phyloP scores from a whole-genome alignment of 371 early-diverging fungal genomes.

The Rhizopus arrhizus region DNA sequence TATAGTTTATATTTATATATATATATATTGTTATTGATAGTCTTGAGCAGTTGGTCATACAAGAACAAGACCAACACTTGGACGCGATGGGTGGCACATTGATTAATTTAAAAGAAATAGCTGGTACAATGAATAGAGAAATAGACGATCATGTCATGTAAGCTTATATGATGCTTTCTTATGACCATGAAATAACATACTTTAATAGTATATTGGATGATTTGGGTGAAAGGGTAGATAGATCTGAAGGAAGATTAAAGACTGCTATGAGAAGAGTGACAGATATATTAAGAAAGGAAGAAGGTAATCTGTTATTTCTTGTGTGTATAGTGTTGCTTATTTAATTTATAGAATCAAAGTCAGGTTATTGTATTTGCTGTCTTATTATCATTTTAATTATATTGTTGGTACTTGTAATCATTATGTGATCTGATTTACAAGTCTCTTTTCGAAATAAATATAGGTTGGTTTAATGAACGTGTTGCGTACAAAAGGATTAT shows the following conservation, averaged over 20 bases:
- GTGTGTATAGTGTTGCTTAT: neutral
- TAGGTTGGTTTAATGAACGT: no score
- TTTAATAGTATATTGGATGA: constrained; percentile 56
- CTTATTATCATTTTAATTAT: constrained; percentile 61
- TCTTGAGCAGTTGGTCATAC: constrained; percentile 48
- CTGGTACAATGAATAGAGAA: constrained; percentile 63
- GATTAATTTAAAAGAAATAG: constrained; percentile 64
- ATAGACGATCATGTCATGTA: constrained; percentile 64
- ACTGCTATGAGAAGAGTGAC: constrained; percentile 60
- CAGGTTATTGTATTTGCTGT: constrained; percentile 64
- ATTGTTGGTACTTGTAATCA: constrained; percentile 56
- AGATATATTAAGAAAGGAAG: constrained; percentile 59
- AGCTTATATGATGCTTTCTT: constrained; percentile 3
- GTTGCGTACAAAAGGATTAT: no score
- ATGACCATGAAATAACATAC: neutral
- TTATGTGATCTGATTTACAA: constrained; percentile 25
- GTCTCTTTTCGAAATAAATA: no score
- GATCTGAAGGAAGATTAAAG: constrained; percentile 52
- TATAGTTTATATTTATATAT: constrained; percentile 14
- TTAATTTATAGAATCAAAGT: constrained; percentile 49
- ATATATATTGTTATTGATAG: neutral
- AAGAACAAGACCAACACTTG: constrained; percentile 66
- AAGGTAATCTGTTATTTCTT: constrained; percentile 44
- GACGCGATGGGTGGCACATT: constrained; percentile 64
- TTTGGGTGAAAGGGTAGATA: constrained; percentile 62